Conservation (phyloP, 73 alveolate genomes). For the Stentor coeruleus region DNA sequence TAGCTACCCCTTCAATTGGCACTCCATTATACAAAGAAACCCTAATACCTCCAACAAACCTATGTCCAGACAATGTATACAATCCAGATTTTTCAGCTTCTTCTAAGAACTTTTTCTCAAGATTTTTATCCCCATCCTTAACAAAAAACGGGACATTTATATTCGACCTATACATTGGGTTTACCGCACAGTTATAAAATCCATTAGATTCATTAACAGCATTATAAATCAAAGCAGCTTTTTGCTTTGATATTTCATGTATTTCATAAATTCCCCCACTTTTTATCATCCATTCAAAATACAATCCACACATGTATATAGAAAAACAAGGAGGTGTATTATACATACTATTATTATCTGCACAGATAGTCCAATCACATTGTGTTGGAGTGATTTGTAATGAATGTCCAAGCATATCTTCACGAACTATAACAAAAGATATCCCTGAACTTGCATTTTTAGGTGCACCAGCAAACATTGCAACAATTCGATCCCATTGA, state of each 20-base stretch:
- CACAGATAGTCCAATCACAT: conserved; percentile 37
- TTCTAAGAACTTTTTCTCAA: too few species aligned
- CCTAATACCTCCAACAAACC: conserved; percentile 77
- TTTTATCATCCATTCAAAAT: conserved; percentile 38
- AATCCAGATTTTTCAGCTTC: too few species aligned
- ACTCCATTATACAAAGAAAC: conserved; percentile 77
- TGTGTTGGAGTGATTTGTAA: conserved; percentile 54
- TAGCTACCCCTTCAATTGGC: conserved; percentile 83
- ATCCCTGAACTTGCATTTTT: conserved; percentile 40
- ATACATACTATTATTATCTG: conserved; percentile 45
- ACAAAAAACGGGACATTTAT: conserved; percentile 55
- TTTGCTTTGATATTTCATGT: conserved; percentile 42
- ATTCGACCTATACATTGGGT: conserved; percentile 45
- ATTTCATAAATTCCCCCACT: conserved; percentile 40
- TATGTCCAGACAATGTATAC: too few species aligned
- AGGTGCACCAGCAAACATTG: conserved; percentile 42
- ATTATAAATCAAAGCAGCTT: conserved; percentile 41
- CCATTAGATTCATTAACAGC: conserved; percentile 36
- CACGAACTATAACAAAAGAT: conserved; percentile 36
- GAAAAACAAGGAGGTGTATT: conserved; percentile 67
- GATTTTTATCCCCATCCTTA: background rate
- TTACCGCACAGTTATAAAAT: conserved; percentile 52
- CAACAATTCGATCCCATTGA: conserved; percentile 28
- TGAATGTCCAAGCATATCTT: conserved; percentile 42
- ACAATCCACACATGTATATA: conserved; percentile 49